Conservation (phyloP, 768 basidiomycete genomes). For the Russula brevipes region DNA sequence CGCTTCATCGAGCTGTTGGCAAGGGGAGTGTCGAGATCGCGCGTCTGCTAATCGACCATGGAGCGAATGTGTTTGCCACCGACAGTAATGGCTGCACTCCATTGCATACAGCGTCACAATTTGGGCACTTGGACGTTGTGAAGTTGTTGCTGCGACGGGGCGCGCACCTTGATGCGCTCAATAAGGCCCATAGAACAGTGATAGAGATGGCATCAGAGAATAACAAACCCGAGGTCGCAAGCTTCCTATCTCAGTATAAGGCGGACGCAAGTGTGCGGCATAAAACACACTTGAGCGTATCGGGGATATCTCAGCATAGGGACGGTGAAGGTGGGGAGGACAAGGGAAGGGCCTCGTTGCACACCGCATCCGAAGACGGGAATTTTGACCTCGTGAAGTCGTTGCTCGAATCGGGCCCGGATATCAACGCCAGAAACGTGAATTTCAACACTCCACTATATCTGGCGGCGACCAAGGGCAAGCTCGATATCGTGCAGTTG, state of each 20-base stretch:
- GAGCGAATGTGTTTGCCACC: not conserved
- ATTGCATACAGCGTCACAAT: too few species aligned
- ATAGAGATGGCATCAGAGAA: not conserved
- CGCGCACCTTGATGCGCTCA: not conserved
- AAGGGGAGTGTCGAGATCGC: not conserved
- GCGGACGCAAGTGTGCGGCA: not conserved
- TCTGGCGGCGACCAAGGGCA: not conserved
- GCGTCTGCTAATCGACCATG: not conserved
- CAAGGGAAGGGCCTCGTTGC: not conserved
- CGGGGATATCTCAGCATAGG: not conserved
- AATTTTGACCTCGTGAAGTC: not conserved
- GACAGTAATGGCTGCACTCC: not conserved
- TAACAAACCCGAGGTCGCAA: not conserved
- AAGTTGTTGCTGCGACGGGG: not conserved
- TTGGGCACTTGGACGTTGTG: too few species aligned
- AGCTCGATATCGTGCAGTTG: not conserved
- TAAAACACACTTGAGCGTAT: not conserved
- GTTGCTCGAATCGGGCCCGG: not conserved
- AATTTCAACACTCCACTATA: not conserved
- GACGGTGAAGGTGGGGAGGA: not conserved
- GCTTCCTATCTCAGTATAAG: not conserved
- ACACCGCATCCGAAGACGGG: too few species aligned
- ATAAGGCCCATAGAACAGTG: not conserved
- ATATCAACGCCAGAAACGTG: not conserved
- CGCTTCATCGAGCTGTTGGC: not conserved